phyloP scores from a whole-genome alignment of 371 early-diverging fungal genomes.

The Umbelopsis sp. region DNA sequence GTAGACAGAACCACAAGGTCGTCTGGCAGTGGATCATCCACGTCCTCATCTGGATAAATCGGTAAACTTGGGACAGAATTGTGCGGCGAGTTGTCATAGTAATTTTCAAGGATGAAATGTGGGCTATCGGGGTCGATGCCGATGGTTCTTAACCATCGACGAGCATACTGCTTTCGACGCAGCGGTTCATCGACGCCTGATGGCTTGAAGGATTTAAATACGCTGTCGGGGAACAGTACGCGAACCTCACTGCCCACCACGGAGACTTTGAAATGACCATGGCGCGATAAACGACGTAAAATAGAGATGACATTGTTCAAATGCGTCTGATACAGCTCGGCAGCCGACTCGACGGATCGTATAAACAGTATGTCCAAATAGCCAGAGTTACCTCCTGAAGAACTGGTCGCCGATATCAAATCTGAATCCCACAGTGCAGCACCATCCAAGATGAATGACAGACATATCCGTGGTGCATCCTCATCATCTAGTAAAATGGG shows the following conservation, averaged over 20 bases:
- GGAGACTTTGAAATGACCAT: conserved; percentile 15
- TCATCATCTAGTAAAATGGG: neutral
- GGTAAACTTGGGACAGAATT: neutral
- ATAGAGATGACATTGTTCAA: conserved; percentile 2
- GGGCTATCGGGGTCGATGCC: conserved; percentile 34
- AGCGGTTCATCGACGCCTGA: conserved; percentile 7
- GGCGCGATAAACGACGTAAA: neutral
- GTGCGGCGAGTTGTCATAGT: neutral
- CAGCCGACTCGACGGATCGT: conserved; percentile 11
- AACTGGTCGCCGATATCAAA: neutral
- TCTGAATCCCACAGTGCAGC: conserved; percentile 15
- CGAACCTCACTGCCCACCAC: conserved; percentile 6
- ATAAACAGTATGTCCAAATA: conserved; percentile 15
- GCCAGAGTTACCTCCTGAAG: neutral
- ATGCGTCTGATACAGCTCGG: conserved; percentile 18
- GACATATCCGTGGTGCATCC: conserved; percentile 7
- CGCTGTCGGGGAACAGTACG: conserved; percentile 3
- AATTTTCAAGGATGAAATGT: conserved; percentile 23
- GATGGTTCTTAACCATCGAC: conserved; percentile 26
- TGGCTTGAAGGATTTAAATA: neutral
- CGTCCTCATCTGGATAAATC: neutral
- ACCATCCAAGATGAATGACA: conserved; percentile 13
- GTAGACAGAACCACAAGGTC: conserved; percentile 1
- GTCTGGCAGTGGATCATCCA: neutral
- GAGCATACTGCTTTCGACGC: conserved; percentile 17